A percentile compares a stretch with the other conserved stretches of the same genome.
These are phyloP conservation scores for Begonia loranthoides DNA, from an alignment of 306 rosid species.

Conservation along the genomic window DNA sequence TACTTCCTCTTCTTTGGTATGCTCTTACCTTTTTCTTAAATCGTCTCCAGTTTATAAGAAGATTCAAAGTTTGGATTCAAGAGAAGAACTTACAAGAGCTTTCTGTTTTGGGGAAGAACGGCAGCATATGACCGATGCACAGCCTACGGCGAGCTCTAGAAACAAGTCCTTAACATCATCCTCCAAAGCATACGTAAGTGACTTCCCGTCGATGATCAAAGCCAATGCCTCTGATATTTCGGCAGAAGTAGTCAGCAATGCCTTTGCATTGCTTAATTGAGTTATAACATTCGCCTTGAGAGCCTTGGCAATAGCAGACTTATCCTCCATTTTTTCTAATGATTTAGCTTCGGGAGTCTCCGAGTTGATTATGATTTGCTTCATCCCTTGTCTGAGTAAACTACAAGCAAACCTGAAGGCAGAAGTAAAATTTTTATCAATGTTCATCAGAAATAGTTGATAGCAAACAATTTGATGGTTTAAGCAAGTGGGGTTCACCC, in stretches of 20 bases:
- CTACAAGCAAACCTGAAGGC: constrained; percentile 79
- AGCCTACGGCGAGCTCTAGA: constrained; percentile 81
- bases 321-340: constrained; percentile 16
- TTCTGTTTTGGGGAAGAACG: constrained; percentile 99
- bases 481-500: constrained; percentile 28
- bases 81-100: constrained; percentile 56
- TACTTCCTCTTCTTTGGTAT: neutral
- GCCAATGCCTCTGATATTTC: constrained; percentile 60
- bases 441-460: no score
- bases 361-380: constrained; percentile 68
- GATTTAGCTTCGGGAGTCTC: constrained; percentile 70
- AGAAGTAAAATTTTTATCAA: neutral
- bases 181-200: constrained; percentile 73
- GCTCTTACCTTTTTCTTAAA: no score
- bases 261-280: constrained; percentile 55
- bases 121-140: constrained; percentile 96
- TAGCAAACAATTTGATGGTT: no score
- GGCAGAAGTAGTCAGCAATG: constrained; percentile 21
- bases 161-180: constrained; percentile 69
- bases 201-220: constrained; percentile 91
- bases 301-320: constrained; percentile 28
- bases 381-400: constrained; percentile 96
- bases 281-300: constrained; percentile 53
- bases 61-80: neutral
- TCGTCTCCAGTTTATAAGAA: no score